A percentile compares a stretch with the other conserved stretches of the same genome.
These are phyloP conservation scores for Hypoxylon rubiginosum DNA, from an alignment of 2,329 filamentous ascomycete species.

Conservation along the genomic window DNA sequence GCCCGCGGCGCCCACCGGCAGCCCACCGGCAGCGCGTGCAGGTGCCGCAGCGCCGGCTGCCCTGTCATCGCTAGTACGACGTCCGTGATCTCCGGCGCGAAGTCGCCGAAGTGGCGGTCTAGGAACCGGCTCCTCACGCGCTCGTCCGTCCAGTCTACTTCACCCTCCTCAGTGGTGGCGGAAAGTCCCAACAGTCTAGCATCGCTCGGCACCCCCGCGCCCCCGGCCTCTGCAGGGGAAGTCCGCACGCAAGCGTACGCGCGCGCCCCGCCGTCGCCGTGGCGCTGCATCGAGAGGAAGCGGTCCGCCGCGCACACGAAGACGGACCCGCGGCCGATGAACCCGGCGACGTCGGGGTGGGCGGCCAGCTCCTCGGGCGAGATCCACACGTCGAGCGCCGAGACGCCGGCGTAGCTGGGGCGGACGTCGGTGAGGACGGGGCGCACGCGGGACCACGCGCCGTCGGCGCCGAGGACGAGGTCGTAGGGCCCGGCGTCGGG, in stretches of 20 bases:
- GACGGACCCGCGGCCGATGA: slow-evolving; percentile 54
- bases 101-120: slow-evolving; percentile 40
- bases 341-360: slow-evolving; percentile 52
- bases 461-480: slow-evolving; percentile 56
- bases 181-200: slow-evolving; percentile 29
- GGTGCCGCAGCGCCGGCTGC: slow-evolving; percentile 27
- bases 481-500: slow-evolving; percentile 44
- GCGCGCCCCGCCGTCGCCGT: slow-evolving; percentile 39
- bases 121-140: slow-evolving; percentile 29
- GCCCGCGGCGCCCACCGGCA: slow-evolving; percentile 44
- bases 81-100: slow-evolving; percentile 22
- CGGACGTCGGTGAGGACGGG: slow-evolving; percentile 46
- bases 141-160: slow-evolving; percentile 42
- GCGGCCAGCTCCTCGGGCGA: slow-evolving; percentile 46
- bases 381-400: slow-evolving; percentile 53
- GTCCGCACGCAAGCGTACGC: slow-evolving; percentile 42
- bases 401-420: slow-evolving; percentile 58
- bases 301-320: slow-evolving; percentile 51
- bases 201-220: slow-evolving; percentile 19
- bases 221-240: neutral
- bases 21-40: slow-evolving; percentile 47
- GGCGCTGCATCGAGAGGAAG: slow-evolving; percentile 42
- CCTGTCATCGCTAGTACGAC: slow-evolving; percentile 33
- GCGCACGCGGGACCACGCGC: slow-evolving; percentile 55
- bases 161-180: neutral